A percentile compares a stretch with the other conserved stretches of the same genome.
Evolutionary conservation across 306 rosid species (phyloP).

Genomic region (Senna tora): DNA sequence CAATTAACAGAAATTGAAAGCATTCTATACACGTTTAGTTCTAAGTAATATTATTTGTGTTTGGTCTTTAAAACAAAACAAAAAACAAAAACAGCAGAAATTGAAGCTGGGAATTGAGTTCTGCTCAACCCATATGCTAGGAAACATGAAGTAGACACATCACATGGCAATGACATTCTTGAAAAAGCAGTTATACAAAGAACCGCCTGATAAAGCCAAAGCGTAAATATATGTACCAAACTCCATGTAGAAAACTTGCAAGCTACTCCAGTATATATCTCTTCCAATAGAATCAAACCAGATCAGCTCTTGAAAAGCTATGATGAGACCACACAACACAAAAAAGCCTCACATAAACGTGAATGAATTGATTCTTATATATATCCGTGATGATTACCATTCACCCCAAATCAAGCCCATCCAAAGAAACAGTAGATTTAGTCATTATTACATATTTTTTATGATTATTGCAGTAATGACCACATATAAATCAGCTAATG

Average conservation of each 20-base stretch:
- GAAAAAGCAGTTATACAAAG: constrained; percentile 7
- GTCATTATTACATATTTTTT: constrained; percentile 21
- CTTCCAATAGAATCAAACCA: constrained; percentile 34
- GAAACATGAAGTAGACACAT: constrained; percentile 21
- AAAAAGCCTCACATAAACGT: constrained; percentile 10
- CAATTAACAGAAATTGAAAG: background rate
- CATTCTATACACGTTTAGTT: too few relatives aligned
- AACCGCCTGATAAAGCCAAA: constrained; percentile 42
- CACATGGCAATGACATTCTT: constrained; percentile 45
- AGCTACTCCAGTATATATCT: constrained; percentile 33
- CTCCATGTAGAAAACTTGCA: constrained; percentile 33
- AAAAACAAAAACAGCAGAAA: constrained; percentile 8
- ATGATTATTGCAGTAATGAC: constrained; percentile 30
- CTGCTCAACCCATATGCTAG: constrained; percentile 30
- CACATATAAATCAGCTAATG: constrained; percentile 15
- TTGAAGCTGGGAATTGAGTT: constrained; percentile 20
- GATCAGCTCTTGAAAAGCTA: constrained; percentile 27
- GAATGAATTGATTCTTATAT: constrained; percentile 5
- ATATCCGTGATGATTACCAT: constrained; percentile 31
- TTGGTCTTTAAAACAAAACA: too few relatives aligned
- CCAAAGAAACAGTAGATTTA: constrained; percentile 23
- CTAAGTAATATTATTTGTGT: too few relatives aligned
- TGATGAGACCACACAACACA: constrained; percentile 30
- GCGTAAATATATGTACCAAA: constrained; percentile 35
- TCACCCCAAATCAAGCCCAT: constrained; percentile 27